Conservation (phyloP, 2,329 filamentous ascomycete genomes). For the Clonostachys chloroleuca region DNA sequence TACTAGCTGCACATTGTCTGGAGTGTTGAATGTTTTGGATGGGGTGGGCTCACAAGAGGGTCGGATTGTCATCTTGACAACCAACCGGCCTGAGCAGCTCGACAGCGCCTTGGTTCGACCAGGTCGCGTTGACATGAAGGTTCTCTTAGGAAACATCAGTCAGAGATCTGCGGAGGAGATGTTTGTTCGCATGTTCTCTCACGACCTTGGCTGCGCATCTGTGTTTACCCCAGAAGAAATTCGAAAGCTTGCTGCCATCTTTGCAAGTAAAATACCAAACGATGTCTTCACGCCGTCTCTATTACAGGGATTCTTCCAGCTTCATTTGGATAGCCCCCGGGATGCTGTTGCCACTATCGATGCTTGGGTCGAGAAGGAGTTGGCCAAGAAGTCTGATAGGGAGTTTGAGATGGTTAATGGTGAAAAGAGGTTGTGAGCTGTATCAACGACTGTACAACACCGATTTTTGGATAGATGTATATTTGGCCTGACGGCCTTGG, state of each 20-base stretch:
- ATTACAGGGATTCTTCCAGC: conserved; percentile 42
- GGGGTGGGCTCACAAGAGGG: conserved; percentile 67
- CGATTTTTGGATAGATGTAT: too few relatives aligned
- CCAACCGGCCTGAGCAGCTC: conserved; percentile 61
- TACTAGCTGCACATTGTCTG: conserved; percentile 49
- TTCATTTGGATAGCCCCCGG: conserved; percentile 30
- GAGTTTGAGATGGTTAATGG: conserved; percentile 19
- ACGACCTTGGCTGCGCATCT: conserved; percentile 18
- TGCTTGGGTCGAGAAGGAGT: conserved; percentile 28
- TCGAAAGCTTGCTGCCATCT: conserved; percentile 43
- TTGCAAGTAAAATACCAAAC: conserved; percentile 46
- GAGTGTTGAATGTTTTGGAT: conserved; percentile 66
- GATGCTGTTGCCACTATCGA: conserved; percentile 24
- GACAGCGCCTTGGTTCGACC: conserved; percentile 62
- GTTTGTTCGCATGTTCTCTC: conserved; percentile 40
- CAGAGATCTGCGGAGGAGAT: conserved; percentile 35
- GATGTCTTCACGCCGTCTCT: conserved; percentile 42
- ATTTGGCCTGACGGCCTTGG: too few relatives aligned
- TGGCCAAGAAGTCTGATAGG: conserved; percentile 15
- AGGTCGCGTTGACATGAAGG: conserved; percentile 61
- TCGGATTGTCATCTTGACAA: conserved; percentile 70
- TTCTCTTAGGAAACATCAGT: conserved; percentile 49
- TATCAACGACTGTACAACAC: too few relatives aligned
- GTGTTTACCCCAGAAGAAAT: conserved; percentile 19
- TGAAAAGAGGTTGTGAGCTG: too few relatives aligned